Evolutionary conservation across 2,329 filamentous ascomycete species (phyloP).

Genomic region (Xylariaceae sp.): DNA sequence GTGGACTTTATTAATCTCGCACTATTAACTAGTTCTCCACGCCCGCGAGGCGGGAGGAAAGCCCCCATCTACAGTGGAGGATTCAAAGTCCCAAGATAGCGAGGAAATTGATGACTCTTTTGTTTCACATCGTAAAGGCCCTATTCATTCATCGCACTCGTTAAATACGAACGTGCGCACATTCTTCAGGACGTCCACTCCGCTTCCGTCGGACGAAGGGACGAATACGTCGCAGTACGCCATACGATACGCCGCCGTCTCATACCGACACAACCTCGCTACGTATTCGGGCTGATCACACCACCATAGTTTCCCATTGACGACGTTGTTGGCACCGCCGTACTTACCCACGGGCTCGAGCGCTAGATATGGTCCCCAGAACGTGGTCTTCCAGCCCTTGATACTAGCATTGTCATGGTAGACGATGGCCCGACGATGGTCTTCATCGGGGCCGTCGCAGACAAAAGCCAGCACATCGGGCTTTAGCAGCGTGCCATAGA

Average conservation of each 20-base stretch:
- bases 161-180: conserved; percentile 20
- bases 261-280: conserved; percentile 11
- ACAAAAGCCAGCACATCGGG: conserved; percentile 2
- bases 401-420: conserved; percentile 13
- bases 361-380: conserved; percentile 20
- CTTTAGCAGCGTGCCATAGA: conserved; percentile 26
- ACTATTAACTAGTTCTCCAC: no score
- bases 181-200: conserved; percentile 10
- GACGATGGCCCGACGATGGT: not conserved
- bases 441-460: not conserved
- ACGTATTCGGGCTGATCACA: conserved; percentile 20
- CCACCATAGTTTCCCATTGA: conserved; percentile 20
- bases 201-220: not conserved
- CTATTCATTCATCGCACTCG: conserved; percentile 4
- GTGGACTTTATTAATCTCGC: no score
- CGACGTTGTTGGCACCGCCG: conserved; percentile 1
- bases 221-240: conserved; percentile 16
- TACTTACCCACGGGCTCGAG: conserved; percentile 14
- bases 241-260: conserved; percentile 20
- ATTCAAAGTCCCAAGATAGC: no score
- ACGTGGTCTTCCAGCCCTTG: conserved; percentile 18
- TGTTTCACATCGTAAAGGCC: conserved; percentile 7
- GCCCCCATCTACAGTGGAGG: no score
- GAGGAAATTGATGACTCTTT: not conserved
- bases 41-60: no score